Evolutionary conservation across 352 stramenopile genomes (phyloP).

Genomic region (Nothophytophthora sp.): DNA sequence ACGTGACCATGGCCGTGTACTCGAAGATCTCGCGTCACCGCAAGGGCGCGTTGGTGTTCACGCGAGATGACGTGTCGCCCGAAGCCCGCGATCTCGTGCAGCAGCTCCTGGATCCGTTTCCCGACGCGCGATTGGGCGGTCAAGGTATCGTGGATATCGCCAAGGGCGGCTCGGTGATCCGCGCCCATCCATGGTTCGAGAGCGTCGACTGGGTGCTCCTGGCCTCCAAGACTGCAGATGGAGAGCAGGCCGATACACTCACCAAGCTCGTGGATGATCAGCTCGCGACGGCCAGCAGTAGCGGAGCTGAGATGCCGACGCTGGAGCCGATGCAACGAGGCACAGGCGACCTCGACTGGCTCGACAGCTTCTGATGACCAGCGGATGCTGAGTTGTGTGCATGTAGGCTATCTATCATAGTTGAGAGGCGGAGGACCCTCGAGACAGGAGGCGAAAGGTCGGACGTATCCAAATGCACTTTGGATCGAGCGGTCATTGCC

Average conservation of each 20-base stretch:
- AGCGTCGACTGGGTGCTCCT: conserved; percentile 77
- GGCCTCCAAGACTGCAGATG: conserved; percentile 63
- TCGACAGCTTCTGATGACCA: conserved; percentile 68
- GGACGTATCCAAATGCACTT: conserved; percentile 27
- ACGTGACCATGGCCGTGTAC: conserved; percentile 85
- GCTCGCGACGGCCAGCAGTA: conserved; percentile 20
- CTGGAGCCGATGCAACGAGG: conserved; percentile 52
- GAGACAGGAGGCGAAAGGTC: conserved; percentile 17
- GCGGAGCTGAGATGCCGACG: conserved; percentile 48
- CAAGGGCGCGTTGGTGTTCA: conserved; percentile 59
- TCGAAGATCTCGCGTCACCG: conserved; percentile 85
- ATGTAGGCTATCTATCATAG: conserved; percentile 9
- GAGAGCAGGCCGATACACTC: conserved; percentile 50
- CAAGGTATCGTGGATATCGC: conserved; percentile 78
- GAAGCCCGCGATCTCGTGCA: conserved; percentile 61
- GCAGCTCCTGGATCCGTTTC: conserved; percentile 73
- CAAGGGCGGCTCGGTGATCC: conserved; percentile 79
- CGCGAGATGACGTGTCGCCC: conserved; percentile 47
- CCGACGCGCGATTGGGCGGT: conserved; percentile 64
- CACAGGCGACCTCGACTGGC: conserved; percentile 65
- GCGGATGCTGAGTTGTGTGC: too few species aligned
- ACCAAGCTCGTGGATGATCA: conserved; percentile 65
- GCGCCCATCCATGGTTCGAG: conserved; percentile 81
- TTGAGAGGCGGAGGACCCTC: not conserved
- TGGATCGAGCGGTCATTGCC: conserved; percentile 7